Conservation (phyloP, 176 grass and related monocot genomes). For the Tuctoria greenei region DNA sequence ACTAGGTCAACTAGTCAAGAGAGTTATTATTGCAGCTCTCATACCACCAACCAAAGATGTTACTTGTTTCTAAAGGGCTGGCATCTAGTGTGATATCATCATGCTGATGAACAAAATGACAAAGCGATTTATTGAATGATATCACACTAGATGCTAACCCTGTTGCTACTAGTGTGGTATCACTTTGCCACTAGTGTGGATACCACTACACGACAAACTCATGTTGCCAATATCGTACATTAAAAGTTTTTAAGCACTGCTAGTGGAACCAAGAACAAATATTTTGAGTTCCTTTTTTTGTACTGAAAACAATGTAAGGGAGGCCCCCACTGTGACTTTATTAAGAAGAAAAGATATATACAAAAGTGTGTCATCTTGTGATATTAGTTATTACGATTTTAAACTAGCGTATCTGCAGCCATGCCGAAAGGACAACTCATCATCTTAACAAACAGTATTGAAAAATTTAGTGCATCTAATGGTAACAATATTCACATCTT, state of each 20-base stretch:
- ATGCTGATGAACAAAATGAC: background rate
- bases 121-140: background rate
- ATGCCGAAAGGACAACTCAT: background rate
- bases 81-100: background rate
- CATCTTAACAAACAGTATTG: background rate
- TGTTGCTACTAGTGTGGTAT: no score
- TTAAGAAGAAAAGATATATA: no score
- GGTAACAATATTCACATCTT: background rate
- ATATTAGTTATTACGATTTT: no score
- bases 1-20: conserved; percentile 29
- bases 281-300: no score
- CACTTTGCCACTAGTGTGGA: no score
- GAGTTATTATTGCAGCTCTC: background rate
- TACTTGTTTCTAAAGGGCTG: conserved; percentile 18
- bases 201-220: conserved; percentile 84
- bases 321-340: no score
- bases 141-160: no score
- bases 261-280: no score
- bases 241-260: no score
- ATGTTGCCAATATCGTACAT: no score
- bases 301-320: no score
- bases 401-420: background rate
- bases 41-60: background rate
- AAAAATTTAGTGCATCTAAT: background rate
- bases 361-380: no score